Conservation (phyloP, 2,329 filamentous ascomycete genomes). For the Alternaria sp. region DNA sequence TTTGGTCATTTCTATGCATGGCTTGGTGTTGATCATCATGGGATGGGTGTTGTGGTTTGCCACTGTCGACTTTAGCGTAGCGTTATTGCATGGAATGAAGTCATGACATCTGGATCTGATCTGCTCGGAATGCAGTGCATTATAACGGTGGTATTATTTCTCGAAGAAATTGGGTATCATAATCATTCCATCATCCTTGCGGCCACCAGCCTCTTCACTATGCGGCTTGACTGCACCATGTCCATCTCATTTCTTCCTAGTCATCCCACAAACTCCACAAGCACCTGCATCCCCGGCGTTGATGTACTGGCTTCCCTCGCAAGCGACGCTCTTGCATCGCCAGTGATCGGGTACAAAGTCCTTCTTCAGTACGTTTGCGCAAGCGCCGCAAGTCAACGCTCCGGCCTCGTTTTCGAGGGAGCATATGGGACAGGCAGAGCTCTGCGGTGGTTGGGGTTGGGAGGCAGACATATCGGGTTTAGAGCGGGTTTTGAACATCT, state of each 20-base stretch:
- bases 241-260: conserved; percentile 1
- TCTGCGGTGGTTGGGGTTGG: background rate
- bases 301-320: conserved; percentile 64
- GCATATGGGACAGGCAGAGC: conserved; percentile 65
- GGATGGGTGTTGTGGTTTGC: background rate
- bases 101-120: background rate
- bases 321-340: conserved; percentile 65
- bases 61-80: background rate
- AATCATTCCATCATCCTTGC: background rate
- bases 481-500: background rate
- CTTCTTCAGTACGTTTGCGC: conserved; percentile 71
- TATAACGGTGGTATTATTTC: background rate
- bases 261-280: conserved; percentile 71
- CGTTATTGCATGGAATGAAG: conserved; percentile 9
- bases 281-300: conserved; percentile 73
- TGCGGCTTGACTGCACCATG: background rate
- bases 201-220: background rate
- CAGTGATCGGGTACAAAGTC: conserved; percentile 64
- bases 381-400: conserved; percentile 69
- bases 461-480: background rate
- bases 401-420: conserved; percentile 66
- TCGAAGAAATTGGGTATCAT: background rate
- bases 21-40: conserved; percentile 9
- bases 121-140: background rate
- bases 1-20: conserved; percentile 31